A percentile compares a stretch with the other conserved stretches of the same genome.
Conservation (phyloP, 108 stramenopile species). For the Skeletonema menzelii region DNA sequence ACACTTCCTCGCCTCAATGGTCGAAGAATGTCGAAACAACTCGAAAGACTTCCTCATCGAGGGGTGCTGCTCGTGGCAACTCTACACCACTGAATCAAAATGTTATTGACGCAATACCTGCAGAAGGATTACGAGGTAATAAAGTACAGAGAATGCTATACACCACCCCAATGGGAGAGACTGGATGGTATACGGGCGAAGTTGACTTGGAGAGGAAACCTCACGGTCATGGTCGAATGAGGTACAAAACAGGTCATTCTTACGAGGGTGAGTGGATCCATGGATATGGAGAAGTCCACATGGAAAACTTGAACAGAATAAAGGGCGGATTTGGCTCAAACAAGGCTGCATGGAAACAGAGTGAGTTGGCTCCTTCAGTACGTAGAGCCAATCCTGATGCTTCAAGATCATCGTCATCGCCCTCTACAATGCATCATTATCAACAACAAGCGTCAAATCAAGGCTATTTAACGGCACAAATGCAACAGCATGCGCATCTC, state of each 20-base stretch:
- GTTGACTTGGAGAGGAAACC: constrained; percentile 43
- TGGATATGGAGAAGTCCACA: constrained; percentile 12
- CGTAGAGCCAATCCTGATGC: neutral
- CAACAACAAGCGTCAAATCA: neutral
- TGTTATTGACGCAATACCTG: neutral
- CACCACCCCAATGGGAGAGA: constrained; percentile 59
- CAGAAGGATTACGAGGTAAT: neutral
- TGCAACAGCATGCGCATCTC: neutral
- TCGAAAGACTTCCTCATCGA: no score
- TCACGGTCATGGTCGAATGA: constrained; percentile 62
- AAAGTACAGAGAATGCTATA: constrained; percentile 17
- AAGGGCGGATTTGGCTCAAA: constrained; percentile 1
- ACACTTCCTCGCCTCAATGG: neutral
- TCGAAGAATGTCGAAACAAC: no score
- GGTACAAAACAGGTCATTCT: constrained; percentile 55
- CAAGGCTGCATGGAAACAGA: constrained; percentile 1
- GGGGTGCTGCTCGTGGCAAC: no score
- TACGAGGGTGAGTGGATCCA: constrained; percentile 47
- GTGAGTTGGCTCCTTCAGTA: no score
- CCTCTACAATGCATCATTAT: neutral
- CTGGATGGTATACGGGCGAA: constrained; percentile 55
- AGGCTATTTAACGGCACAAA: neutral
- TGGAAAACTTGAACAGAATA: constrained; percentile 6
- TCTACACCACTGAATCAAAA: neutral
- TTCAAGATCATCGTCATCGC: neutral